Evolutionary conservation across 768 basidiomycete genomes (phyloP), one percentile per base, ranked within the genome.

Genomic region (Amanita rubescens): DNA sequence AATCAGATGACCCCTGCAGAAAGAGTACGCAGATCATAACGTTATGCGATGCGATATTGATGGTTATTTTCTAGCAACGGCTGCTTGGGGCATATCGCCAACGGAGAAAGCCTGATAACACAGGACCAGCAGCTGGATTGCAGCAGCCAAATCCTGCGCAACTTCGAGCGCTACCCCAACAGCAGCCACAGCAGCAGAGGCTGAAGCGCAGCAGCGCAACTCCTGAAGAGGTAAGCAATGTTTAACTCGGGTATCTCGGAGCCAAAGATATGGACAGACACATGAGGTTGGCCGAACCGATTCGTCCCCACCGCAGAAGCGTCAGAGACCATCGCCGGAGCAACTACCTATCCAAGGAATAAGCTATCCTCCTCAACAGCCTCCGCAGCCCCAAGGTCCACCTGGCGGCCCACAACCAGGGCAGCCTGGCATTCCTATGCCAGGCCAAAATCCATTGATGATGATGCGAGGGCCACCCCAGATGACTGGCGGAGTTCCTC

Each of bases 281-380:
- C 54, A 54, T 32, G 44, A 54, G 32, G 46, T 33, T n/a, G 20
- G n/a, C 8, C 54, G 54, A n/a, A 49, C 35, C 24, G 54, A 55
- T 55, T 48, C 54, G n/a, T 54, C 53, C 1, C 54, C 54, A 17
- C 54, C 54, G 17, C 54, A 55, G 54, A 55, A 55, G 47, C 54
- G 54, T 19, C 38, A 33, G 3, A 34, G 54, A 35, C 45, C 54
- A 12, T 55, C 54, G 20, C 47, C 54, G 19, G 54, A 48, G 20
- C 42, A 48, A 17, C 52, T 17, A 15, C 45, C 54, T 7, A 47
- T 48, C 35, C 53, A 54, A 24, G 45, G 46, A 34, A 55, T 55
- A 19, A 19, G 25, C 2, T 43, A 41, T 34, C 37, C 35, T 8
- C 54, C 35, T 8, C 54, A 48, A 19, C 46, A 49, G 15, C 51